A percentile compares a stretch with the other conserved stretches of the same genome.
These are phyloP conservation scores for Penicillium olsonii DNA, from an alignment of 2,329 filamentous ascomycete species.

Conservation along the genomic window DNA sequence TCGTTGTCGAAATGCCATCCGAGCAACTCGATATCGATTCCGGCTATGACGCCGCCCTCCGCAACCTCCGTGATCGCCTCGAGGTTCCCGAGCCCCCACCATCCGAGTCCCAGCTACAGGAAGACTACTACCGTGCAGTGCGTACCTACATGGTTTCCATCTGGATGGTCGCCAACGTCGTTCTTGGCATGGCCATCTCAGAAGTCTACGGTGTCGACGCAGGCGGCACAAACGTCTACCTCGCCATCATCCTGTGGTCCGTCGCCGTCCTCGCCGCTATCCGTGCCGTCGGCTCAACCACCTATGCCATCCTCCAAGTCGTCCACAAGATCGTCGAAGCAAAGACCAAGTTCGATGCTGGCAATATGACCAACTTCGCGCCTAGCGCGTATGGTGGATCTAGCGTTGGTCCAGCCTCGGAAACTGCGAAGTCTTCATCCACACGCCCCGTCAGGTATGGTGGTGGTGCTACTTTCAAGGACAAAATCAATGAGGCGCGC, in stretches of 20 bases:
- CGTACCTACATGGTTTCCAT: constrained; percentile 96
- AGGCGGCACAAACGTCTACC: constrained; percentile 82
- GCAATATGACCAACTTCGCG: constrained; percentile 33
- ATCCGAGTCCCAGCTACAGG: constrained; percentile 82
- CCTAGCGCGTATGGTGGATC: constrained; percentile 26
- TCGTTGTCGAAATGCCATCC: constrained; percentile 95
- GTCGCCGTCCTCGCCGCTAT: constrained; percentile 87
- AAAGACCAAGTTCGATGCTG: constrained; percentile 62
- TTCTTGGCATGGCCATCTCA: constrained; percentile 88
- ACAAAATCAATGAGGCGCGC: constrained; percentile 37
- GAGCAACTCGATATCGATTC: constrained; percentile 98
- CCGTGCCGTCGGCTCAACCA: constrained; percentile 76
- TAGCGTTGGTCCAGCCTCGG: constrained; percentile 22
- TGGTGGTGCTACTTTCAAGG: constrained; percentile 35
- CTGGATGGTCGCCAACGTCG: constrained; percentile 90
- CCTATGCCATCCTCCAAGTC: constrained; percentile 80
- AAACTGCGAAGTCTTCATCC: constrained; percentile 10
- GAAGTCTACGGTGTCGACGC: constrained; percentile 76
- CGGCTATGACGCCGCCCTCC: constrained; percentile 93
- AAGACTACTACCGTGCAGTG: constrained; percentile 97
- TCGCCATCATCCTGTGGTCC: constrained; percentile 89
- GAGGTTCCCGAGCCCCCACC: constrained; percentile 67
- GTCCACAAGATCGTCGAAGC: constrained; percentile 87
- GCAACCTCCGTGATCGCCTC: constrained; percentile 90
- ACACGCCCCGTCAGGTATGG: constrained; percentile 31